Evolutionary conservation across 148 eudicot genomes (phyloP).

Genomic region (Fagopyrum tataricum): DNA sequence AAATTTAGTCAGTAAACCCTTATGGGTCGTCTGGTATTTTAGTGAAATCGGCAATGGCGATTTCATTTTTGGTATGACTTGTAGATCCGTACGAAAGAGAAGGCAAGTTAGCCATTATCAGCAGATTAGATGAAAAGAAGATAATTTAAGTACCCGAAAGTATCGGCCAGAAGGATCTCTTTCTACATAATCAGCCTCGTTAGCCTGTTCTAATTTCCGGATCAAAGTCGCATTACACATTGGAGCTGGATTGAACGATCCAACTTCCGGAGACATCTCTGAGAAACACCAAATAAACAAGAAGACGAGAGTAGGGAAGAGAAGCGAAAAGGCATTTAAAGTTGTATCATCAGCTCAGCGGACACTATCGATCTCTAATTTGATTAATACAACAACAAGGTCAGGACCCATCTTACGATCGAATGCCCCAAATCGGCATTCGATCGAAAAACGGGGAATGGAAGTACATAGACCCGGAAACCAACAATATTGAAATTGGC

Average conservation of each 20-base stretch:
- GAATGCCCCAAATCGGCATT: slow-evolving; percentile 40
- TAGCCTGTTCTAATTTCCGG: slow-evolving; percentile 11
- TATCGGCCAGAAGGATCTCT: slow-evolving; percentile 64
- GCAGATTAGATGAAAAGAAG: neutral
- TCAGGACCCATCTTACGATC: slow-evolving; percentile 10
- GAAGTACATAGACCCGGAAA: neutral
- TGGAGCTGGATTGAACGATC: neutral
- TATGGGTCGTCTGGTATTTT: neutral
- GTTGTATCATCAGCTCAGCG: neutral
- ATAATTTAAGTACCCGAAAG: slow-evolving; percentile 49
- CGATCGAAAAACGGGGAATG: slow-evolving; percentile 16
- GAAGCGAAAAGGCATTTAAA: neutral
- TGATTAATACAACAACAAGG: slow-evolving; percentile 13
- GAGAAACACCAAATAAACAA: slow-evolving; percentile 13
- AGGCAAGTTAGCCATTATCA: too few relatives aligned
- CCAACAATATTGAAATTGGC: neutral
- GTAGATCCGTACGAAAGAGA: too few relatives aligned
- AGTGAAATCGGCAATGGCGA: too few relatives aligned
- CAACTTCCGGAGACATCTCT: slow-evolving; percentile 33
- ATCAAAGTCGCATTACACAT: neutral
- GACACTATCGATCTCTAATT: neutral
- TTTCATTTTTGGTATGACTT: too few relatives aligned
- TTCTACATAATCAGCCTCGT: slow-evolving; percentile 46
- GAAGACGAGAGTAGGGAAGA: neutral
- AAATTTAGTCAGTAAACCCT: neutral